phyloP scores from a whole-genome alignment of 2,329 filamentous ascomycete genomes.

The Aspergillus texensis region DNA sequence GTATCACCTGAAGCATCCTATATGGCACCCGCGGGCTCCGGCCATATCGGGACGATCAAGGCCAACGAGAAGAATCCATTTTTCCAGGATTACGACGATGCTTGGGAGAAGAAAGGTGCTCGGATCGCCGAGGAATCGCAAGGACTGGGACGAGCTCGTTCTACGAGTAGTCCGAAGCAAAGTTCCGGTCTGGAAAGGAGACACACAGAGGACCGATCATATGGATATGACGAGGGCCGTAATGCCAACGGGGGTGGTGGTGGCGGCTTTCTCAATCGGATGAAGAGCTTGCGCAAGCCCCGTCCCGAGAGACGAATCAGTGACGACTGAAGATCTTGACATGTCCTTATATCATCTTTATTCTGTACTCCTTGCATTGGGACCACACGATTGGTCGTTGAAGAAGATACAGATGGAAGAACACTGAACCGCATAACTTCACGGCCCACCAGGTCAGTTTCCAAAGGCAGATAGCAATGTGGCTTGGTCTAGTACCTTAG shows the following conservation, averaged over 20 bases:
- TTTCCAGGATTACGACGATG: slow-evolving; percentile 75
- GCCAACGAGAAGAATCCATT: slow-evolving; percentile 71
- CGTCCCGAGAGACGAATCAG: slow-evolving; percentile 44
- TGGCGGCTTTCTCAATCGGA: slow-evolving; percentile 71
- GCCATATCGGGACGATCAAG: slow-evolving; percentile 36
- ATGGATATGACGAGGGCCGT: slow-evolving; percentile 43
- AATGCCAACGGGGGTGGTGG: slow-evolving; percentile 49
- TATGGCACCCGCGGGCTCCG: slow-evolving; percentile 35
- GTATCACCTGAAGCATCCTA: slow-evolving; percentile 56
- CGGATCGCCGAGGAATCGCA: slow-evolving; percentile 56
- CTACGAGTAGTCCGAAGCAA: slow-evolving; percentile 63
- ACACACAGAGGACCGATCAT: slow-evolving; percentile 58
- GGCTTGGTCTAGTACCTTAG: neutral
- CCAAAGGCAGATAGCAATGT: neutral
- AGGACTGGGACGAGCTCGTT: slow-evolving; percentile 41
- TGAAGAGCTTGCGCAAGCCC: slow-evolving; percentile 73
- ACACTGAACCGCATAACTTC: slow-evolving; percentile 5
- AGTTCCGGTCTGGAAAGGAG: slow-evolving; percentile 62
- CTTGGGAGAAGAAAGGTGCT: slow-evolving; percentile 66
- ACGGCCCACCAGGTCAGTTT: neutral
- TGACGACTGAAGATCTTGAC: slow-evolving; percentile 26
- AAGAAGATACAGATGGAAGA: slow-evolving; percentile 4
- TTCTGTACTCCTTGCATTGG: slow-evolving; percentile 1
- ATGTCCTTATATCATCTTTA: neutral
- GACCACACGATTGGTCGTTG: neutral